phyloP scores from a whole-genome alignment of 441 rosid genomes.

The Hypseocharis bilobata region DNA sequence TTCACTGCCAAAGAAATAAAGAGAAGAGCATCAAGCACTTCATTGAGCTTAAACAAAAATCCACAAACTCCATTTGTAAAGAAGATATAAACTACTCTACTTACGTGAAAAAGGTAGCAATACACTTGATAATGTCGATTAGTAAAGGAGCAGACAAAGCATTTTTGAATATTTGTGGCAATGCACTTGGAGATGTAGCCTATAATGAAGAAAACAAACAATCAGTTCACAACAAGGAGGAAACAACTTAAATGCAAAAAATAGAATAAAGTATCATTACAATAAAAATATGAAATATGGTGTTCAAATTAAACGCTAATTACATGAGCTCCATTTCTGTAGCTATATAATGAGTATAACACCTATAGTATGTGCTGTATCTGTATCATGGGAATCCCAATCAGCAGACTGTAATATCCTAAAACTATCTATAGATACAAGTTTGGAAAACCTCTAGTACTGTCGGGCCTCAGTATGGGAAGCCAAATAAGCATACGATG shows the following conservation, averaged over 20 bases:
- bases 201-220: conserved; percentile 17
- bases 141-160: conserved; percentile 60
- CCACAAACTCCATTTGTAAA: neutral
- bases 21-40: conserved; percentile 8
- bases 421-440: neutral
- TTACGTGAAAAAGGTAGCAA: conserved; percentile 61
- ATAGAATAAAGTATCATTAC: neutral
- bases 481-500: neutral
- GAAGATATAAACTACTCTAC: conserved; percentile 15
- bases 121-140: conserved; percentile 59
- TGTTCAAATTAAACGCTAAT: conserved; percentile 4
- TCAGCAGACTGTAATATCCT: too few species aligned
- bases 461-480: neutral
- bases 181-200: conserved; percentile 60
- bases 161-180: conserved; percentile 69
- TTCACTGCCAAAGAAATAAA: conserved; percentile 41
- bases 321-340: conserved; percentile 1
- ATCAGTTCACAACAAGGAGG: neutral
- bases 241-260: conserved; percentile 3
- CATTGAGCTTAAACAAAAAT: neutral
- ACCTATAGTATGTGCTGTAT: neutral
- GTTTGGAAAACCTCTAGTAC: neutral
- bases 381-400: too few species aligned
- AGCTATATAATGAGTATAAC: too few species aligned
- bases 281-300: neutral